Evolutionary conservation across 352 stramenopile genomes (phyloP), one percentile per base, ranked within the genome.

Genomic region (Globisporangium cylindrosporum): DNA sequence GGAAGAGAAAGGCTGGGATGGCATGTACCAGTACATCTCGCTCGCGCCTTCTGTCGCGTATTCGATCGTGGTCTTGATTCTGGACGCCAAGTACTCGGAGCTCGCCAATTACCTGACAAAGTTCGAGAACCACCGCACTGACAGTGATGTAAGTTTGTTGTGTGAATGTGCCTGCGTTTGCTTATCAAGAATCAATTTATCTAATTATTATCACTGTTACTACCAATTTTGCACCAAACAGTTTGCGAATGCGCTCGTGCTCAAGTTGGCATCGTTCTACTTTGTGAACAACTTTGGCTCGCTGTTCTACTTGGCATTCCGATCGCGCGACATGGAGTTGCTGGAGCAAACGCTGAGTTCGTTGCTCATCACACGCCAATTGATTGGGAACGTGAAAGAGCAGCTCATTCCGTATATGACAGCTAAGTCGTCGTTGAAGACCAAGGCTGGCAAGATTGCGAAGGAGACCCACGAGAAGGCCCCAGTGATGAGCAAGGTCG

Each of bases 221-320:
- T 59, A 20, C 38, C 61, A 22, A 1, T 27, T 56, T 38, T 41
- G 4, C 24, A 6, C 36, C 7, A 25, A 27, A 53, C 67, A 94
- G 84, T 97, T 97, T 78, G 79, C 88, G 9, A 97, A 97, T 43
- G 86, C 89, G 0, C 90, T 99, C 41, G 98, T 99, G 68, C 88
- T 98, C 59, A 99, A 99, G 84, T 87, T 99, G 5, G 98, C 98
- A 67, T 89, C 97, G 49, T 99, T 99, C 74, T 95, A 98, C 71
- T 99, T 99, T 68, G 91, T 98, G 24, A 98, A 98, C 82, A 98
- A 98, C 82, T 99, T 99, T 72, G 91, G 92, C 4, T 97, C 92
- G 66, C 80, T 98, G 1, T 98, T 99, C 74, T 99, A 98, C 76
- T 90, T 98, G 68, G 92, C 93, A 9, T 99, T 98, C 70, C 86